Evolutionary conservation across 1,284 basidiomycete species (phyloP), one percentile per base, ranked within the genome.

Genomic region (Inonotus obliquus): DNA sequence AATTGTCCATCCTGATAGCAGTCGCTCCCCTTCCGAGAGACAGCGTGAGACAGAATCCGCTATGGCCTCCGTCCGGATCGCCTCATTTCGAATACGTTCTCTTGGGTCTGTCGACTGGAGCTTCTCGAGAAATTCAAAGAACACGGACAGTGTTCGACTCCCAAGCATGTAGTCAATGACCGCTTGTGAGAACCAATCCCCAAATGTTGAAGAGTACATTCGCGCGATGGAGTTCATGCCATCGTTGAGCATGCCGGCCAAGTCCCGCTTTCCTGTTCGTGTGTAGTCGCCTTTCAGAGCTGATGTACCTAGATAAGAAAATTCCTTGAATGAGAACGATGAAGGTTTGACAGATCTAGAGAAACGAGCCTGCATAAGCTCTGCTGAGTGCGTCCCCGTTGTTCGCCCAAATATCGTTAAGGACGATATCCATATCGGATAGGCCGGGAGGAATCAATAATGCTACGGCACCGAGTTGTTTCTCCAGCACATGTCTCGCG

Each of bases 381-480:
- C 87, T 81, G 70, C 89, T 92, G 63, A 95, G 92, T 2, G 91
- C 87, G 70, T 96, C 92, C 1, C 93, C 94, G 65, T 96, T 96
- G 71, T 96, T 96, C 2, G 96, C 96, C 96, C 96, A 98, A 23
- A 94, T 89, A 71, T 94, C 89, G 67, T 96, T 97, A 74, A 96
- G 96, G 2, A 91, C 85, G 14, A 85, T 70, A 69, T 97, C 93
- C 56, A 87, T 81, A 53, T 86, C 85, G 27, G 81, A 79, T 60
- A 77, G 76, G 52, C 78, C 78, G 29, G 77, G 76, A 38, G 77
- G 76, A n/a, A 76, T 71, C 1, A 83, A 73, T 25, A 94, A 72
- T 0, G 89, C 94, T 1, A 95, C 81, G 45, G 91, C 91, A 27
- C 89, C 85, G 13, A 96, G 79, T 72, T 98, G 94, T 60, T 82